These are phyloP conservation scores for Wickerhamiella musiphila DNA, from an alignment of 805 yeast genomes.

Conservation along the genomic window DNA sequence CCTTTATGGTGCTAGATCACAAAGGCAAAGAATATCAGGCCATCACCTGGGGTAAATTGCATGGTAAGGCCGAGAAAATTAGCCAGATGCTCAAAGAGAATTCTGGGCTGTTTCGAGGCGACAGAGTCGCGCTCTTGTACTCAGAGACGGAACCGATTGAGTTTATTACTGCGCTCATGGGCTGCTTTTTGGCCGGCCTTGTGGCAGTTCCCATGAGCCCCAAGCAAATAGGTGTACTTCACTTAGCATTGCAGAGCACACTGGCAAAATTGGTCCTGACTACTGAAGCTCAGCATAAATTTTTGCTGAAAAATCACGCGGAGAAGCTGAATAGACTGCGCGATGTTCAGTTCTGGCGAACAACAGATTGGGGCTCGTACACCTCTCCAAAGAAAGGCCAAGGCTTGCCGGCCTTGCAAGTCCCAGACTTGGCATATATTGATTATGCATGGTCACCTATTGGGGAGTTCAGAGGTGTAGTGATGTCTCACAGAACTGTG, in stretches of 20 bases:
- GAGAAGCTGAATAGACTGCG: slow-evolving; percentile 49
- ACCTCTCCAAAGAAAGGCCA: slow-evolving; percentile 38
- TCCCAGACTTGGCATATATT: slow-evolving; percentile 78
- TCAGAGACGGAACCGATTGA: slow-evolving; percentile 73
- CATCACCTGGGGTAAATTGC: slow-evolving; percentile 81
- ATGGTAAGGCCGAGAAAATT: slow-evolving; percentile 66
- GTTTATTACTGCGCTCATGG: slow-evolving; percentile 70
- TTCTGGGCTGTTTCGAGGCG: slow-evolving; percentile 58
- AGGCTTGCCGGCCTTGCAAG: slow-evolving; percentile 47
- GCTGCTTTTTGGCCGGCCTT: slow-evolving; percentile 83
- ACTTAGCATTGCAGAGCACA: slow-evolving; percentile 30
- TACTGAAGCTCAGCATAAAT: slow-evolving; percentile 63
- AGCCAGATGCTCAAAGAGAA: slow-evolving; percentile 69
- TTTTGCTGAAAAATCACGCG: slow-evolving; percentile 44
- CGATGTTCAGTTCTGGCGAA: slow-evolving; percentile 60
- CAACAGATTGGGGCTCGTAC: slow-evolving; percentile 70
- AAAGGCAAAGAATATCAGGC: slow-evolving; percentile 65
- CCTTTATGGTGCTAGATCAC: slow-evolving; percentile 52
- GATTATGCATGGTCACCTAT: slow-evolving; percentile 82
- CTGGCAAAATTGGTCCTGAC: slow-evolving; percentile 63
- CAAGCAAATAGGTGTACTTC: slow-evolving; percentile 21
- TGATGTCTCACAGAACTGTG: slow-evolving; percentile 74
- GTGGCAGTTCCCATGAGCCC: slow-evolving; percentile 88
- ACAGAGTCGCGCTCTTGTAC: slow-evolving; percentile 68
- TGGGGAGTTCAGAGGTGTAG: slow-evolving; percentile 87